These are phyloP conservation scores for Aspergillus terreus DNA, from an alignment of 2,329 filamentous ascomycete species.

Conservation along the genomic window DNA sequence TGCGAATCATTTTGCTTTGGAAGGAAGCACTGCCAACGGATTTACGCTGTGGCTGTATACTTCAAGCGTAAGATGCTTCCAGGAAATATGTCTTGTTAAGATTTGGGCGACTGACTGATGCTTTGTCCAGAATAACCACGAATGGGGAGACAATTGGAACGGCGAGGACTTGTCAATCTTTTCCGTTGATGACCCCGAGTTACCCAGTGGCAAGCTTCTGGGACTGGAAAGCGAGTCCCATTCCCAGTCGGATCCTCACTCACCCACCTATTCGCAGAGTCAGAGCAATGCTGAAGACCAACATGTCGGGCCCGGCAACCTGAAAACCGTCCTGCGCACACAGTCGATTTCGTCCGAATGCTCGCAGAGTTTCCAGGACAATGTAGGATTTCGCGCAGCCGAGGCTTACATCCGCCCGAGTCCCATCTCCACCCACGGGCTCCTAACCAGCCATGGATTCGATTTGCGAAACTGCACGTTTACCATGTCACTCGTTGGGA, in stretches of 20 bases:
- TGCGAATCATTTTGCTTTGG: conserved; percentile 89
- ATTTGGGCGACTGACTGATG: conserved; percentile 1
- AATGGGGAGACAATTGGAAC: conserved; percentile 93
- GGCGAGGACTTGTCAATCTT: conserved; percentile 93
- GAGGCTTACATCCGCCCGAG: conserved; percentile 89
- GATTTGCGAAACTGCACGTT: conserved; percentile 78
- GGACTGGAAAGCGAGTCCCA: conserved; percentile 36
- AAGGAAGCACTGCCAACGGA: conserved; percentile 77
- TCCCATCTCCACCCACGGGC: conserved; percentile 71
- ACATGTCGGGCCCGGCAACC: conserved; percentile 68
- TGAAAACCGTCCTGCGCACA: conserved; percentile 65
- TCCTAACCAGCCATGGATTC: conserved; percentile 69
- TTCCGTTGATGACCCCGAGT: conserved; percentile 72
- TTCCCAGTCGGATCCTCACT: conserved; percentile 36
- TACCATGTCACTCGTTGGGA: conserved; percentile 64
- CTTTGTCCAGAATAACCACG: conserved; percentile 69
- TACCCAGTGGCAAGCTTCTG: conserved; percentile 35
- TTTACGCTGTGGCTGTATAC: conserved; percentile 89
- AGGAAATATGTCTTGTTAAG: neutral
- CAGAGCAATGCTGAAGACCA: conserved; percentile 39
- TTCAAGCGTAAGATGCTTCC: conserved; percentile 50
- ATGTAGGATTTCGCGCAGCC: conserved; percentile 76
- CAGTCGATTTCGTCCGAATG: conserved; percentile 55
- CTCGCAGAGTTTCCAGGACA: conserved; percentile 56
- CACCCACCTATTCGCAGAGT: conserved; percentile 54